A percentile compares a stretch with the other conserved stretches of the same genome.
phyloP scores from a whole-genome alignment of 75 land plant species.

The Pinus tabuliformis region DNA sequence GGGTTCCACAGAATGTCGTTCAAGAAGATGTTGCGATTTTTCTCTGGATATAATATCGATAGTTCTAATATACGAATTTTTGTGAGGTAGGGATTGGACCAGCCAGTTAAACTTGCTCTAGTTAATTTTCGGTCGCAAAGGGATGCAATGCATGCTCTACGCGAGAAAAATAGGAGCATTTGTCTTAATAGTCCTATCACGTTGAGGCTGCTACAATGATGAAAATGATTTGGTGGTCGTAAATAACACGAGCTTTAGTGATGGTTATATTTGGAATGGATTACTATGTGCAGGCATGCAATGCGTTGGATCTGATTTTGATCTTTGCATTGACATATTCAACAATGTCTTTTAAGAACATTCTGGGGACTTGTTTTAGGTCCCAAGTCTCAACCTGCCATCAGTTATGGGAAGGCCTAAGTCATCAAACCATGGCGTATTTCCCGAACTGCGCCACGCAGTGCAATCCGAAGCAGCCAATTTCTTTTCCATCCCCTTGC shows the following conservation, averaged over 20 bases:
- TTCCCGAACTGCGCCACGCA: too few species aligned
- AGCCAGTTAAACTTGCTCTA: constrained; percentile 14
- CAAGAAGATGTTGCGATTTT: constrained; percentile 45
- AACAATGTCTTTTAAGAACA: neutral
- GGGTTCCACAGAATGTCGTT: constrained; percentile 32
- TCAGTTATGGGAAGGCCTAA: too few species aligned
- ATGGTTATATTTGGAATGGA: neutral
- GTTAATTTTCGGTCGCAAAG: constrained; percentile 32
- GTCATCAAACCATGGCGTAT: too few species aligned
- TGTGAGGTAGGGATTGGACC: constrained; percentile 16
- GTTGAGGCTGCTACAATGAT: constrained; percentile 40
- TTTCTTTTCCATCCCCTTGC: too few species aligned
- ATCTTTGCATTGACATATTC: neutral
- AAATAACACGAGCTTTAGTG: neutral
- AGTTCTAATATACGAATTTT: constrained; percentile 14
- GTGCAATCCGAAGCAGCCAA: too few species aligned
- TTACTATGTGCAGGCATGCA: neutral
- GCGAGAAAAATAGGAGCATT: constrained; percentile 39
- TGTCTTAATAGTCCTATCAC: constrained; percentile 42
- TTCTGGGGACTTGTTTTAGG: neutral
- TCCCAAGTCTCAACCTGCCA: neutral
- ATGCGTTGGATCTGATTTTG: neutral
- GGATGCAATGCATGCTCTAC: constrained; percentile 36
- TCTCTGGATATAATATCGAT: constrained; percentile 36
- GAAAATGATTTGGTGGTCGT: neutral